Evolutionary conservation across 306 rosid genomes (phyloP).

Genomic region (Cucurbita argyrosperma): DNA sequence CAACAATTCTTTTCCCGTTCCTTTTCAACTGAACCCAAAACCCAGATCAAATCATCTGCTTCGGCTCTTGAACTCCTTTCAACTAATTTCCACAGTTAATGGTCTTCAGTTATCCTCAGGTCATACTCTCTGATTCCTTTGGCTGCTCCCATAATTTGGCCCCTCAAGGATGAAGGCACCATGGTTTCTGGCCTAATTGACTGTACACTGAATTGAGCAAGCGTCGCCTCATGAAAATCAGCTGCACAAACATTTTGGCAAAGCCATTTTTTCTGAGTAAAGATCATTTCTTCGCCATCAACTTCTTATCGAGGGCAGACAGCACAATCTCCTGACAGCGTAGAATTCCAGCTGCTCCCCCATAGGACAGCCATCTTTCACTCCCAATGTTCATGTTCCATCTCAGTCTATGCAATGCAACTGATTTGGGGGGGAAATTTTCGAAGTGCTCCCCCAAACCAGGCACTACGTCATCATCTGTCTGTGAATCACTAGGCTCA

Average conservation of each 20-base stretch:
- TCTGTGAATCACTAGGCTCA: constrained; percentile 4
- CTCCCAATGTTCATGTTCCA: constrained; percentile 92
- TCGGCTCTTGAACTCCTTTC: background rate
- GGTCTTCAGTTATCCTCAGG: background rate
- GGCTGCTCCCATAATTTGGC: background rate
- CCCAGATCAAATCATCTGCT: background rate
- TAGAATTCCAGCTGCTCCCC: constrained; percentile 72
- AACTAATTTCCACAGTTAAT: background rate
- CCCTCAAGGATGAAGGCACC: background rate
- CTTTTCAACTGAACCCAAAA: background rate
- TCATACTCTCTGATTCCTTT: background rate
- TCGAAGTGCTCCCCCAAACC: constrained; percentile 19
- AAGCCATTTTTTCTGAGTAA: background rate
- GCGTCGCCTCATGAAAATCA: background rate
- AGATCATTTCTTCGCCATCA: constrained; percentile 39
- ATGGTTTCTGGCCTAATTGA: background rate
- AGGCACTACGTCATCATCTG: constrained; percentile 11
- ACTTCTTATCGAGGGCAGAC: constrained; percentile 30
- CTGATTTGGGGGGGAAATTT: constrained; percentile 45
- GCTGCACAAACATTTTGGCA: background rate
- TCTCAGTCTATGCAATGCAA: constrained; percentile 68
- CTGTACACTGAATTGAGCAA: background rate
- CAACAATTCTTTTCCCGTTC: background rate
- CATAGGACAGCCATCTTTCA: constrained; percentile 84
- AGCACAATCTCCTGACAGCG: constrained; percentile 70